Percentiles rank a stretch among this genome's conserved stretches.
phyloP scores from a whole-genome alignment of 306 rosid genomes.

The Cicer arietinum region DNA sequence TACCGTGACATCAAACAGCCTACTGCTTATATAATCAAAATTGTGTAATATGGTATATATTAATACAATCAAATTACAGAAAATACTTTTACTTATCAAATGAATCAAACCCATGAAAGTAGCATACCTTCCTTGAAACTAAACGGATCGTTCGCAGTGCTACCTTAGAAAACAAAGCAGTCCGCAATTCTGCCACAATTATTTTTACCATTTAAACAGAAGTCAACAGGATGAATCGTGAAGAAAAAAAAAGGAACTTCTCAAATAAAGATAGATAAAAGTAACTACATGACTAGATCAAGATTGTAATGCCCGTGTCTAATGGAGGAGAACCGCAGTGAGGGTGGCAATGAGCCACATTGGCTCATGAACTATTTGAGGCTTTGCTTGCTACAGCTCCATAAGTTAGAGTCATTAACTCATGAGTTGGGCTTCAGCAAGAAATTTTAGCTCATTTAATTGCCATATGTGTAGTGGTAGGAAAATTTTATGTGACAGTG shows the following conservation, averaged over 20 bases:
- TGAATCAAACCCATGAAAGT: conserved; percentile 31
- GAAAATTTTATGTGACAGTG: background rate
- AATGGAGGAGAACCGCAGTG: conserved; percentile 8
- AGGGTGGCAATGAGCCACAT: background rate
- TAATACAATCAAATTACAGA: conserved; percentile 6
- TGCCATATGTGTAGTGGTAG: background rate
- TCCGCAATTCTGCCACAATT: conserved; percentile 78
- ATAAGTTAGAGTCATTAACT: background rate
- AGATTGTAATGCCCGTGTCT: conserved; percentile 30
- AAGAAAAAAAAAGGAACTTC: conserved; percentile 30
- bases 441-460: conserved; percentile 9
- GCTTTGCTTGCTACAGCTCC: conserved; percentile 18
- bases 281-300: conserved; percentile 32
- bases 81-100: conserved; percentile 30
- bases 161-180: conserved; percentile 93
- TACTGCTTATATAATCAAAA: conserved; percentile 35
- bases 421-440: background rate
- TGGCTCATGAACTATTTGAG: conserved; percentile 4
- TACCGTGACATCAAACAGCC: conserved; percentile 32
- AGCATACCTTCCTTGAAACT: conserved; percentile 85
- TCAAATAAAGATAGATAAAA: conserved; percentile 35
- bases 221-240: conserved; percentile 20
- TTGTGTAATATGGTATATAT: background rate
- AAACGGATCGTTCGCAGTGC: conserved; percentile 93
- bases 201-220: conserved; percentile 36